Base-by-base conservation (phyloP, 805 yeast species). In the Wickerhamomyces chambardii region DNA sequence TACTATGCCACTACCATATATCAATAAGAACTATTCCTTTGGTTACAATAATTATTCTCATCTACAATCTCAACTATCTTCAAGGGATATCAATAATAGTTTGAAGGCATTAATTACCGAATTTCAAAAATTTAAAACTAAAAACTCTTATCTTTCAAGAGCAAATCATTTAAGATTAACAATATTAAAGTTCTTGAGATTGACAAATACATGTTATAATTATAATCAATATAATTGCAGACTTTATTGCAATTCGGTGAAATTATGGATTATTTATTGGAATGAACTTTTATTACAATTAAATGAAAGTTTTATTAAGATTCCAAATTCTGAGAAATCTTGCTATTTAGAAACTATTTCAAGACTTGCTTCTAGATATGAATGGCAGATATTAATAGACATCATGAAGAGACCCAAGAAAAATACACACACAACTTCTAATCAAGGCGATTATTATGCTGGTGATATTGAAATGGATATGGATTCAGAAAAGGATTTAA, bases 261-360 rank as follows among this genome's bases (percentile, higher is more conserved):
- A 24, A 8, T 14, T 24, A 24, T 24, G 7, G 14, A 11, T 24
- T 11, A 30, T 17, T 12, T 42, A 35, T 30, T 44, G 47, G 47
- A 11, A 28, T 4, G 11, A 32, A 4, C 15, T 44, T 10, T 21
- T 44, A 6, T 19, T 34, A 3, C 44, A 44, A 6, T 17, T 42
- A 12, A 21, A 31, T 16, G 25, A 32, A 3, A 35, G 32, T 16
- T 40, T 45, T 39, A 16, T 22, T 15, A 24, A 29, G 8, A 25
- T 44, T 4, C 33, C 44, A 3, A 38, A 32, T 31, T 36, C 37
- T 14, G 46, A 44, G 25, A 36, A 39, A 24, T 51, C 61, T 3
- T 57, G 58, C 6, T 40, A 50, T 5, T 33, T 61, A 27, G 65
- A 61, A 34, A 50, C 56, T 29, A 43, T 60, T 12, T 55, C 61